Evolutionary conservation across 2,329 filamentous ascomycete genomes (phyloP).

Genomic region (Xylariales sp.): DNA sequence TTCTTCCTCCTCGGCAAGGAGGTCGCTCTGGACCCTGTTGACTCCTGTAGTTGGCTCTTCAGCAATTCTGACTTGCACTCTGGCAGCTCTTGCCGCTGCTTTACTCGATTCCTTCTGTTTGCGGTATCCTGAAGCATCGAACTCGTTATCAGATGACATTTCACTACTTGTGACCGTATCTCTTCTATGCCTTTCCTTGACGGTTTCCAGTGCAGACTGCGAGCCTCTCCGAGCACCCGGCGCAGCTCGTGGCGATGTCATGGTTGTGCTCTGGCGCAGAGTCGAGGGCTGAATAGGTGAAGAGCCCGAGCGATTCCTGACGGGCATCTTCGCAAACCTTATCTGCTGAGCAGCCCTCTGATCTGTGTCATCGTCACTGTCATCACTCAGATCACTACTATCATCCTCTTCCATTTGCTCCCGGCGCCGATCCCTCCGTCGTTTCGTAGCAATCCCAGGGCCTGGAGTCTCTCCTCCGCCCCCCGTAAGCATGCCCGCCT

Average conservation of each 20-base stretch:
- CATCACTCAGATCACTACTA: conserved; percentile 79
- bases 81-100: conserved; percentile 50
- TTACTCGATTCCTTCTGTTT: conserved; percentile 57
- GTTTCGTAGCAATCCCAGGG: conserved; percentile 61
- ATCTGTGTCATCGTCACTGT: conserved; percentile 75
- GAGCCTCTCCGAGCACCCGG: conserved; percentile 58
- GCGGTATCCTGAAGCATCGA: conserved; percentile 62
- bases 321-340: conserved; percentile 93
- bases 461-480: conserved; percentile 65
- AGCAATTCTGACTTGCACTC: conserved; percentile 49
- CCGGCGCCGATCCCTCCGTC: conserved; percentile 54
- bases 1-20: conserved; percentile 54
- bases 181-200: conserved; percentile 64
- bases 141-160: conserved; percentile 77
- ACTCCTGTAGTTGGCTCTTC: conserved; percentile 41
- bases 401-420: conserved; percentile 81
- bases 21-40: conserved; percentile 41
- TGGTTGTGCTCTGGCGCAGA: conserved; percentile 48
- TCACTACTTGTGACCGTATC: conserved; percentile 81
- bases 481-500: conserved; percentile 67
- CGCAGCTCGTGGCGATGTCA: conserved; percentile 43
- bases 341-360: conserved; percentile 79
- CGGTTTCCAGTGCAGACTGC: conserved; percentile 64
- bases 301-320: conserved; percentile 79
- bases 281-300: conserved; percentile 73